Percentiles rank a stretch among this genome's conserved stretches.
These are phyloP conservation scores for Psidium friedrichsthalianum DNA, from an alignment of 345 rosid genomes.

Conservation along the genomic window DNA sequence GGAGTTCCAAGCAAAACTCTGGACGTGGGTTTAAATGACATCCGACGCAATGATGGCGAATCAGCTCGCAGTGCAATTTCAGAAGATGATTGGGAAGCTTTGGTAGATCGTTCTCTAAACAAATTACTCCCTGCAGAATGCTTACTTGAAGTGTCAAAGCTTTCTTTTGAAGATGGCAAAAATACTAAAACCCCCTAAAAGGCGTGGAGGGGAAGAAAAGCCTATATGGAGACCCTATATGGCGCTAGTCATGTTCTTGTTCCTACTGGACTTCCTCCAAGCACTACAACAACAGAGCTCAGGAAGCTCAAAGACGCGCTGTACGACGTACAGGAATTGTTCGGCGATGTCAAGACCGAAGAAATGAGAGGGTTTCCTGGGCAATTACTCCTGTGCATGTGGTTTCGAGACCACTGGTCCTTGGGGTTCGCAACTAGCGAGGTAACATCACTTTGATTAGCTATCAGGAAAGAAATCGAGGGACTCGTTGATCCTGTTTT, in stretches of 20 bases:
- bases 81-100: constrained; percentile 66
- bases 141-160: constrained; percentile 49
- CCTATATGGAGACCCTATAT: constrained; percentile 28
- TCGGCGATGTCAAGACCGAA: too few relatives aligned
- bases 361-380: too few relatives aligned
- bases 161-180: constrained; percentile 43
- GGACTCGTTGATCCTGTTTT: constrained; percentile 25
- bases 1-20: too few relatives aligned
- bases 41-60: too few relatives aligned
- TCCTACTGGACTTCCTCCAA: constrained; percentile 63
- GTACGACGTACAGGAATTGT: too few relatives aligned
- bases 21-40: too few relatives aligned
- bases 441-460: constrained; percentile 12
- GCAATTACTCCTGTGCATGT: too few relatives aligned
- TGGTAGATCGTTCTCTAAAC: constrained; percentile 55
- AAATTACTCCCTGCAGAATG: constrained; percentile 39
- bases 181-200: constrained; percentile 38
- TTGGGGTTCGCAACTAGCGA: constrained; percentile 15
- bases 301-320: constrained; percentile 31
- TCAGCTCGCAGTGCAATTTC: too few relatives aligned
- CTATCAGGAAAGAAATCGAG: constrained; percentile 31
- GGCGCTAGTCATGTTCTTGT: constrained; percentile 83
- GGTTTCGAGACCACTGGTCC: neutral
- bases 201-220: constrained; percentile 72
- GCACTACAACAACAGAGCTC: constrained; percentile 62